Evolutionary conservation across 495 filamentous ascomycete species (phyloP).

Genomic region (Eremomyces bilateralis): DNA sequence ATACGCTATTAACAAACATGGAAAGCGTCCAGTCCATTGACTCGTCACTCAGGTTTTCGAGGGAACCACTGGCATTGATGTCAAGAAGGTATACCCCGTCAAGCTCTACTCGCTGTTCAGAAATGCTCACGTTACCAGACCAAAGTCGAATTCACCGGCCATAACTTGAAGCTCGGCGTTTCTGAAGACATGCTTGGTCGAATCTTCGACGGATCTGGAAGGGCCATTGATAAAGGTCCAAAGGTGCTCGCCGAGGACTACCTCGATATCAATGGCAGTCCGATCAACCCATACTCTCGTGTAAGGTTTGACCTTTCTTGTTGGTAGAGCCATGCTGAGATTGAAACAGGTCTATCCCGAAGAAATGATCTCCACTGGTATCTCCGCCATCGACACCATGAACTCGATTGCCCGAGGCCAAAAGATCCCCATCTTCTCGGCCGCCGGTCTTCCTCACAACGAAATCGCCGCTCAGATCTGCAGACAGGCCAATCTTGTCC

Average conservation of each 20-base stretch:
- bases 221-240: constrained; percentile 94
- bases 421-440: constrained; percentile 99
- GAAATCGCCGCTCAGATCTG: constrained; percentile 97
- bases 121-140: constrained; percentile 30
- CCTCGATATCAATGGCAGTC: constrained; percentile 96
- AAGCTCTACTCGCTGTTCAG: neutral
- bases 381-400: constrained; percentile 99
- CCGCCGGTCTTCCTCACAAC: constrained; percentile 93
- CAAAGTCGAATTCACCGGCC: constrained; percentile 88
- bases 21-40: constrained; percentile 1
- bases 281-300: constrained; percentile 95
- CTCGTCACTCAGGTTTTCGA: constrained; percentile 58
- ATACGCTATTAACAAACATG: neutral
- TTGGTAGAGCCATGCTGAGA: neutral
- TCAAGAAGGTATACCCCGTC: constrained; percentile 55
- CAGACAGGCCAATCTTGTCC: constrained; percentile 82
- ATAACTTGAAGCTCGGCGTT: constrained; percentile 94
- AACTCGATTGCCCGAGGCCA: constrained; percentile 99
- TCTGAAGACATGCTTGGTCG: constrained; percentile 99
- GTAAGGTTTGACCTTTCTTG: constrained; percentile 25
- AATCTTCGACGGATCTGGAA: constrained; percentile 94
- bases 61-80: constrained; percentile 90
- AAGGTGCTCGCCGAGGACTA: constrained; percentile 97
- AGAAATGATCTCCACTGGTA: constrained; percentile 99
- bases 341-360: constrained; percentile 71